Evolutionary conservation across 2,329 filamentous ascomycete species (phyloP).

Genomic region (Magnaporthiopsis incrustans): DNA sequence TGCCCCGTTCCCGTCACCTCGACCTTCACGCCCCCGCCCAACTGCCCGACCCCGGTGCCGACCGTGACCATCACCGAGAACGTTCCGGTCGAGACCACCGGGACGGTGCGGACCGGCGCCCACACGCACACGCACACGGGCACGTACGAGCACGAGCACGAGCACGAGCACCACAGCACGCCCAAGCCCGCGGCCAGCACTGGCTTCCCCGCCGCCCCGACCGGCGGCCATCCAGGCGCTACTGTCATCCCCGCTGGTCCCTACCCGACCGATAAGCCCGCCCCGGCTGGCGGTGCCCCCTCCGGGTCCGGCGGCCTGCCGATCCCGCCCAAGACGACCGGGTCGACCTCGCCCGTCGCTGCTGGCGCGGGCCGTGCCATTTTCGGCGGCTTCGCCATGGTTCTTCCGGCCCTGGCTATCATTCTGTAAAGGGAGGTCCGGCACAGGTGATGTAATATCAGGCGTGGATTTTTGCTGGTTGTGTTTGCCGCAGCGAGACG

Average conservation of each 20-base stretch:
- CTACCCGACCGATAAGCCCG: constrained; percentile 1
- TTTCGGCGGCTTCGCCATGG: background rate
- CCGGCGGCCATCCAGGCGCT: background rate
- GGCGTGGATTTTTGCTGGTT: too few species aligned
- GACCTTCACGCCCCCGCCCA: constrained; percentile 16
- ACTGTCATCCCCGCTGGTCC: background rate
- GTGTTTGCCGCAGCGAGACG: too few species aligned
- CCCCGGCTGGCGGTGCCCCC: background rate
- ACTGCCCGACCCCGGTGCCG: constrained; percentile 11
- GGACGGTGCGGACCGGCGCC: too few species aligned
- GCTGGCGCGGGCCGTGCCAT: constrained; percentile 1
- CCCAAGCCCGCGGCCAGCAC: background rate
- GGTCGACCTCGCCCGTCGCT: background rate
- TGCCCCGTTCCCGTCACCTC: constrained; percentile 15
- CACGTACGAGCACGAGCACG: background rate
- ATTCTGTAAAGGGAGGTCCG: background rate
- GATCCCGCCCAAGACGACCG: constrained; percentile 1
- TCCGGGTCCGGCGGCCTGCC: background rate
- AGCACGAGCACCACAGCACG: background rate
- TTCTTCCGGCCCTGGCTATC: background rate
- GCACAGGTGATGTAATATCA: background rate
- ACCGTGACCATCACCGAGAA: constrained; percentile 14
- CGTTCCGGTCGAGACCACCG: constrained; percentile 3
- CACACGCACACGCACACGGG: background rate
- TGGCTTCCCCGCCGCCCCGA: background rate